Conservation (phyloP, 2,329 filamentous ascomycete genomes). For the Aspergillus melleus region DNA sequence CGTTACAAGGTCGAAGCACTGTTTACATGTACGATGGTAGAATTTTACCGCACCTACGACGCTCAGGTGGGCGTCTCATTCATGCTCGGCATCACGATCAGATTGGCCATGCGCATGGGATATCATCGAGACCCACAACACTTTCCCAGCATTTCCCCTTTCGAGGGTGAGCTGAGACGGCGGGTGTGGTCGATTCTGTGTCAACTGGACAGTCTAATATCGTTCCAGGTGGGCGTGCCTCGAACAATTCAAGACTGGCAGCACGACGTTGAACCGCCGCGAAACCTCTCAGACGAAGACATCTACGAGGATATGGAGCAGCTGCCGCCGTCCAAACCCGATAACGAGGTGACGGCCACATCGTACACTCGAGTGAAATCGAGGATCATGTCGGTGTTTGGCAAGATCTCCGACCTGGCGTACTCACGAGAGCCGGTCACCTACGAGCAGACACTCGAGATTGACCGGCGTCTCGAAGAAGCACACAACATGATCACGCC, state of each 20-base stretch:
- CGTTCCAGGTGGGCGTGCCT: slow-evolving; percentile 66
- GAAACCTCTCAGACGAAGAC: slow-evolving; percentile 62
- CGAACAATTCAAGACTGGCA: slow-evolving; percentile 61
- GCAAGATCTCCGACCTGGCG: slow-evolving; percentile 39
- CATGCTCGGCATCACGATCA: slow-evolving; percentile 55
- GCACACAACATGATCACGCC: slow-evolving; percentile 25
- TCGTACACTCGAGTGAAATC: slow-evolving; percentile 40
- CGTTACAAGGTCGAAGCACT: slow-evolving; percentile 35
- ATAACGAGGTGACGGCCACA: slow-evolving; percentile 52
- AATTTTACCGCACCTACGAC: slow-evolving; percentile 34
- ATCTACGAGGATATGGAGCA: slow-evolving; percentile 52
- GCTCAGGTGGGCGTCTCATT: slow-evolving; percentile 55
- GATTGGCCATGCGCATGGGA: slow-evolving; percentile 63
- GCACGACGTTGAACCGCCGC: slow-evolving; percentile 59
- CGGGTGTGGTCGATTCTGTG: slow-evolving; percentile 42
- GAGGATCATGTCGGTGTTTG: slow-evolving; percentile 37
- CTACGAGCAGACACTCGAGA: slow-evolving; percentile 38
- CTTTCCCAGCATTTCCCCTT: slow-evolving; percentile 54
- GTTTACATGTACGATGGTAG: slow-evolving; percentile 29
- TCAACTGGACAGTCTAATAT: slow-evolving; percentile 62
- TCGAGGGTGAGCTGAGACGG: slow-evolving; percentile 56
- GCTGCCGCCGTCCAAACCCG: slow-evolving; percentile 56
- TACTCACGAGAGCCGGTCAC: slow-evolving; percentile 33
- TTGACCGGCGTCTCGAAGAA: slow-evolving; percentile 38
- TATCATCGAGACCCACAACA: slow-evolving; percentile 60